Conservation (phyloP, 345 rosid species). For the Garcia nutans region DNA sequence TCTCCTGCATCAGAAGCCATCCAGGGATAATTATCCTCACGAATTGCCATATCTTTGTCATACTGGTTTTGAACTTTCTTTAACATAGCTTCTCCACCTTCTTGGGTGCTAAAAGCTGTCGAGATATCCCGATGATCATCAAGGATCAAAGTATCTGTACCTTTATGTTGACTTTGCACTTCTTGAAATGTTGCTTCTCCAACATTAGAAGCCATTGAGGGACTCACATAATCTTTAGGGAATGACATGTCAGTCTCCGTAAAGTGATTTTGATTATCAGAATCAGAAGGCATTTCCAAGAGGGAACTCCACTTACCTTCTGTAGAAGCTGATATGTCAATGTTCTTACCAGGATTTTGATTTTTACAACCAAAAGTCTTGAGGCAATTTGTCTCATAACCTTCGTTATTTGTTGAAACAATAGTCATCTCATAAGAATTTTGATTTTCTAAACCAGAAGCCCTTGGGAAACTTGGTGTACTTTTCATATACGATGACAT, state of each 20-base stretch:
- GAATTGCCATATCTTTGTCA: no score
- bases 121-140: not conserved
- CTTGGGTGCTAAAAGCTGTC: no score
- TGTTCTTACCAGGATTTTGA: not conserved
- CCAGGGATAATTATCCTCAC: no score
- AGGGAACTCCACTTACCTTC: not conserved
- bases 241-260: not conserved
- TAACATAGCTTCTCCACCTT: no score
- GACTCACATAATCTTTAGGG: not conserved
- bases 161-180: not conserved
- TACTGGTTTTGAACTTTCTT: no score
- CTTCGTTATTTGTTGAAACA: conserved; percentile 3
- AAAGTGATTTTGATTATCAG: no score
- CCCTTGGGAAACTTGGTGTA: not conserved
- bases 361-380: not conserved
- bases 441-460: not conserved
- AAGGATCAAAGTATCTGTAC: not conserved
- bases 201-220: not conserved
- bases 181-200: not conserved
- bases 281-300: no score
- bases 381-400: not conserved
- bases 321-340: not conserved
- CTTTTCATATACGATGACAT: not conserved
- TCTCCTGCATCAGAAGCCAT: not conserved
- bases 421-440: conserved; percentile 1